Base-by-base conservation (phyloP, 805 yeast species). In the Wickerhamomyces chambardii region DNA sequence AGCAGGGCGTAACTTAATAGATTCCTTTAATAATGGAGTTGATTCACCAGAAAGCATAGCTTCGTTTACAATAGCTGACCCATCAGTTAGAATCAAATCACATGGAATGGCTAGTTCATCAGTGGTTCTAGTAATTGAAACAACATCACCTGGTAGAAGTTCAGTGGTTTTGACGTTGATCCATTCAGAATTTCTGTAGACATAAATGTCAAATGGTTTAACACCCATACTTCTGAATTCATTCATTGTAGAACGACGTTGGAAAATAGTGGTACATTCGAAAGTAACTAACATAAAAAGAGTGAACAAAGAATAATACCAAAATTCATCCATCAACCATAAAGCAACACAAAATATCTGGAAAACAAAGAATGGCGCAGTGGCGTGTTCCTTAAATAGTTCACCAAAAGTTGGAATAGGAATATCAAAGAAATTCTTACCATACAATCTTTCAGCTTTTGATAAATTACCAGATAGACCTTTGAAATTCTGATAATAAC, bases 11-110 rank as follows among this genome's bases (percentile, higher is more conserved):
- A 84, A 73, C 44, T 75, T 77, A 44, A 89, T 75, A 3, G 95
- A 84, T 61, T 92, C 98, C 55, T 92, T 92, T 54, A 92, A 75
- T 47, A 92, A 67, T 6, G 98, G 98, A 30, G 98, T 92, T 6
- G 97, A 87, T 64, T 92, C 98, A 58, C 98, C 98, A 5, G 96
- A 85, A 37, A 92, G 77, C 98, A 92, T 92, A 17, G 98, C 98
- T 68, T 92, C 98, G 55, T 92, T 92, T 31, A 92, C 95, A 53
- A 92, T 92, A 45, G 95, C 92, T 15, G 95, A 72, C 35, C 98
- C 98, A 49, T 81, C 89, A 34, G 85, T 59, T 31, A 92, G 67
- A 27, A 92, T 60, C 61, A 92, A 61, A 59, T 92, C 98, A 66
- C 98, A 92, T 15, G 98, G 97, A 36, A 92, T 64, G 2, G 97